Percentiles rank a stretch among this genome's conserved stretches.
Evolutionary conservation across 352 stramenopile genomes (phyloP).

Genomic region (Phytophthora kernoviae): DNA sequence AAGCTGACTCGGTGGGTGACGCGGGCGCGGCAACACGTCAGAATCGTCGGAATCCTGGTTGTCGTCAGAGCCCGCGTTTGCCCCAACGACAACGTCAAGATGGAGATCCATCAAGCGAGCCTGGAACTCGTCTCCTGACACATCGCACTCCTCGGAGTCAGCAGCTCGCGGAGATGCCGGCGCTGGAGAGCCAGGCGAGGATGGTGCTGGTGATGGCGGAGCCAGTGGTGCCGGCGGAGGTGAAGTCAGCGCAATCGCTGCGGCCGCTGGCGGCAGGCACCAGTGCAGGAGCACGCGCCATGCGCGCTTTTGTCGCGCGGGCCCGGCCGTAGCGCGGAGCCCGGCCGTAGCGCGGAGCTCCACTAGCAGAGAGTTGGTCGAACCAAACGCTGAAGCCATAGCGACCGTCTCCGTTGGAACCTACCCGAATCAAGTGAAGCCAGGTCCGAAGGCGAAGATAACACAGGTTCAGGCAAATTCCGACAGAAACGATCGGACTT

Average conservation of each 20-base stretch:
- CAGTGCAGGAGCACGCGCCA: neutral
- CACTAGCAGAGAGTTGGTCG: neutral
- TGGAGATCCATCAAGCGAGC: neutral
- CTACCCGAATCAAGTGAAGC: neutral
- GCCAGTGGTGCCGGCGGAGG: neutral
- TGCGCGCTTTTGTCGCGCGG: neutral
- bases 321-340: too few relatives aligned
- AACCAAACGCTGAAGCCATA: neutral
- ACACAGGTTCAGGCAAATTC: neutral
- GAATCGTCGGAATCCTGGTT: neutral
- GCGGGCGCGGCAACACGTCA: neutral
- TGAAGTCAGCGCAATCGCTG: neutral
- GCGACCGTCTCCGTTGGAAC: too few relatives aligned
- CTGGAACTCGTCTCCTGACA: neutral
- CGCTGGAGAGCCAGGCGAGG: neutral
- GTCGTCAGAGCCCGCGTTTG: neutral
- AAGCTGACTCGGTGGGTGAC: neutral
- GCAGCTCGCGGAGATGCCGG: neutral
- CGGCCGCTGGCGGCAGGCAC: neutral
- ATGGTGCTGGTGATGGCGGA: neutral
- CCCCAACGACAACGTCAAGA: neutral
- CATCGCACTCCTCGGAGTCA: neutral
- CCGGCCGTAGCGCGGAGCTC: neutral
- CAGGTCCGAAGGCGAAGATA: neutral
- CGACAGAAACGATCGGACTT: neutral